Evolutionary conservation across 768 basidiomycete genomes (phyloP), one percentile per base, ranked within the genome.

Genomic region (Lenzites betulinus): DNA sequence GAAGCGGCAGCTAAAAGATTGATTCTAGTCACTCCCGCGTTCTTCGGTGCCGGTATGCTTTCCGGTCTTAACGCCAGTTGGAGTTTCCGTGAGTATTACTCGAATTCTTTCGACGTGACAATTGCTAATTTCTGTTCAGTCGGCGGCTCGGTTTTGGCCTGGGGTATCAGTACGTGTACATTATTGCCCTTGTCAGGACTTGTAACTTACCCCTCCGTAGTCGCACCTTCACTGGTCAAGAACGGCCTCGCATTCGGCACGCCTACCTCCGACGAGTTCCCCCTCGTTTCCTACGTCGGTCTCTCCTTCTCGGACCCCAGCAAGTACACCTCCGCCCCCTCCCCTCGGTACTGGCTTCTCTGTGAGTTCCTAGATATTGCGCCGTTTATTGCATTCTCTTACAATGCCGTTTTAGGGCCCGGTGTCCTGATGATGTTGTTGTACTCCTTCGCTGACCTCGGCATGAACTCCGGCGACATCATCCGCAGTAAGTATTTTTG

Each of bases 361-460:
- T 67, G 66, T 33, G 6, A 33, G 30, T 33, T 51, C 26, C 30
- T 51, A 8, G 3, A 4, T n/a, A 5, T 33, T 13, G n/a, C 18
- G 28, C 9, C 18, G 15, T 6, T 22, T 5, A 7, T n/a, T 9
- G 11, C 11, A 12, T n/a, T 44, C 9, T 3, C 30, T 43, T 8
- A 28, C n/a, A 28, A 12, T 26, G 16, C 7, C 4, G 22, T 9
- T 43, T 49, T 83, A 33, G 30, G 30, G 85, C 84, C 84, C 36
- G 84, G 85, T 69, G 80, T 85, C 59, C 68, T 85, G 48, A 76
- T 85, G 72, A 85, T 87, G 82, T 74, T 87, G 64, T 64, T 85
- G 58, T 85, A 83, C 71, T 82, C 83, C 47, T 83, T 84, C 68
- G 76, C 80, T 35, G 84, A 85, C 58, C 77, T 85, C 57, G 58